Evolutionary conservation across 1,139 yeast species (phyloP), one percentile per base, ranked within the genome.

Genomic region (Spathaspora sp.): DNA sequence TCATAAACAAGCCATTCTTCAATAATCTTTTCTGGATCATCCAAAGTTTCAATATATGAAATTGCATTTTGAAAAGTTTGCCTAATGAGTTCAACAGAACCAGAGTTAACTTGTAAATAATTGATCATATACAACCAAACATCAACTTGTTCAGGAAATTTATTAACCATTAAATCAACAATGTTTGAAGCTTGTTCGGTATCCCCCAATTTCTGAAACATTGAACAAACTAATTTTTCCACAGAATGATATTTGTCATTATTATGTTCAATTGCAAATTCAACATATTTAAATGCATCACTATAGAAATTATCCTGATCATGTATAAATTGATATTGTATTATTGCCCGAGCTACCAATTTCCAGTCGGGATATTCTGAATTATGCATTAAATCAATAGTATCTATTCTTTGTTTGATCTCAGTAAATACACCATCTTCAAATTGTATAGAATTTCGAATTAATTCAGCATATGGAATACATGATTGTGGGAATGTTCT

Each of bases 1-100:
- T 72, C 77, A 54, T 61, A 77, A 2, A 65, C 58, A 9, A 70
- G 45, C 64, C 78, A 76, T 44, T 77, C 82, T 44, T 77, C 78
- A 11, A 72, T 57, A 3, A 82, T 51, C 39, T 73, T 61, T 44
- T 80, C 82, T 0, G 86, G 83, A 70, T 74, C 68, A 52, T 82
- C 86, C 43, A 80, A 49, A 2, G 51, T 45, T 13, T 51, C 53
- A 1, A 68, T 59, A 13, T 57, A 41, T 5, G 49, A 52, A 2
- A 71, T 47, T 0, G 81, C 81, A 2, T 56, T 55, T 9, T 56
- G 55, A 44, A 76, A 67, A 1, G 75, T 47, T 2, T 50, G 54
- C 0, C 58, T 47, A 1, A 70, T 63, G 0, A 15, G 53, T 34
- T 44, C 47, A 33, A 50, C 45, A 8, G 56, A 58, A 10, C 51